Conservation (phyloP, 108 stramenopile genomes). For the Skeletonema grethae region DNA sequence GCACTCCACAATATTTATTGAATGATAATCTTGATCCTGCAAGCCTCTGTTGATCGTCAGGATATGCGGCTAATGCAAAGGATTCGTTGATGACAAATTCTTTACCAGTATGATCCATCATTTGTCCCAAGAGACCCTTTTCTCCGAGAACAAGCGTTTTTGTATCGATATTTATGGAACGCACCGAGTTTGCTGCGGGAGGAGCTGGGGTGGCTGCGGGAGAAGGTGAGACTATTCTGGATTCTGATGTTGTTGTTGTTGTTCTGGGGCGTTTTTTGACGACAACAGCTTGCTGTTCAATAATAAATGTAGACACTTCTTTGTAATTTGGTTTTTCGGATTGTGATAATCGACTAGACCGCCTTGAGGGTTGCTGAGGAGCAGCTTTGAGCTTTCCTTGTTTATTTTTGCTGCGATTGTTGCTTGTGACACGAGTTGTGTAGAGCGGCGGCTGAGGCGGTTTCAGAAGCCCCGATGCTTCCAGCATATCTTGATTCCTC, state of each 20-base stretch:
- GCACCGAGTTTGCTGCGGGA: slow-evolving; percentile 56
- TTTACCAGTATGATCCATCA: slow-evolving; percentile 62
- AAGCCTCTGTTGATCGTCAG: slow-evolving; percentile 41
- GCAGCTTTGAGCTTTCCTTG: background rate
- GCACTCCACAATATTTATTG: slow-evolving; percentile 85
- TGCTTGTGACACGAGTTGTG: background rate
- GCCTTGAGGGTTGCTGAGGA: background rate
- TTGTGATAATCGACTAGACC: slow-evolving; percentile 1
- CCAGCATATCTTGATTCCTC: background rate
- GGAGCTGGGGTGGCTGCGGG: background rate
- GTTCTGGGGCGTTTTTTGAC: background rate
- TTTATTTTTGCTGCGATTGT: background rate
- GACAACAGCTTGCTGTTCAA: background rate
- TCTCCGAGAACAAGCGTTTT: slow-evolving; percentile 38
- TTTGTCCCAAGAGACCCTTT: slow-evolving; percentile 47
- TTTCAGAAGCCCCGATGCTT: slow-evolving; percentile 1
- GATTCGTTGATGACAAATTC: slow-evolving; percentile 63
- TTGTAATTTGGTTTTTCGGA: slow-evolving; percentile 1
- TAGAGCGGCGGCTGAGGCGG: background rate
- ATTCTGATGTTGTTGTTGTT: background rate
- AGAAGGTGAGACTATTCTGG: slow-evolving; percentile 5
- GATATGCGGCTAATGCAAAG: slow-evolving; percentile 19
- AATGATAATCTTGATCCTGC: slow-evolving; percentile 58
- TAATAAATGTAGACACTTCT: background rate
- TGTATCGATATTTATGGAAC: slow-evolving; percentile 50